phyloP scores from a whole-genome alignment of 352 stramenopile genomes.

The Phytophthora boehmeriae region DNA sequence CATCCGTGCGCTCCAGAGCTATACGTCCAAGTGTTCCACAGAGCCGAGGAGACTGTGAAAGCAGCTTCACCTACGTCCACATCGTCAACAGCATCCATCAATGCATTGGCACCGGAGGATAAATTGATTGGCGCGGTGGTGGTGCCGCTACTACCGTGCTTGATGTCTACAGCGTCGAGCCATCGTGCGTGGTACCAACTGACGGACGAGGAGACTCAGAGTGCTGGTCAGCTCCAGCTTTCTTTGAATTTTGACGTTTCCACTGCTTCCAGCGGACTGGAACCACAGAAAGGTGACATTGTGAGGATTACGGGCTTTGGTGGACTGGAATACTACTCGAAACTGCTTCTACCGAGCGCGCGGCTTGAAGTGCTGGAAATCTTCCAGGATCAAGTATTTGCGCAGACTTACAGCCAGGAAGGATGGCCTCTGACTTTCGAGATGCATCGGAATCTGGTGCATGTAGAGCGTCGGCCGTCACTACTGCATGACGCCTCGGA shows the following conservation, averaged over 20 bases:
- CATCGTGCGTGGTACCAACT: slow-evolving; percentile 66
- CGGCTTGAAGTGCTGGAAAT: slow-evolving; percentile 63
- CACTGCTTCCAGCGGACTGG: slow-evolving; percentile 36
- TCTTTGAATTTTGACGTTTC: slow-evolving; percentile 60
- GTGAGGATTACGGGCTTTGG: slow-evolving; percentile 65
- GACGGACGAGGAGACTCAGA: slow-evolving; percentile 50
- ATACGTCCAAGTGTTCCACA: slow-evolving; percentile 66
- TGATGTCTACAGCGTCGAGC: slow-evolving; percentile 61
- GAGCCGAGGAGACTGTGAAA: slow-evolving; percentile 27
- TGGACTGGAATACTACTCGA: slow-evolving; percentile 73
- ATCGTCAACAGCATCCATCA: slow-evolving; percentile 12
- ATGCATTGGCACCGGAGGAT: slow-evolving; percentile 34
- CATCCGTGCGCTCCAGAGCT: slow-evolving; percentile 65
- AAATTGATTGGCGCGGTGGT: slow-evolving; percentile 65
- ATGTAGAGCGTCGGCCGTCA: slow-evolving; percentile 65
- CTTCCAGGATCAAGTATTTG: slow-evolving; percentile 73
- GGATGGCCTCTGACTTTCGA: slow-evolving; percentile 69
- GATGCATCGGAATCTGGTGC: slow-evolving; percentile 69
- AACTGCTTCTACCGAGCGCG: slow-evolving; percentile 50
- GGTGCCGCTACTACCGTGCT: slow-evolving; percentile 64
- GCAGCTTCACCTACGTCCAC: slow-evolving; percentile 10
- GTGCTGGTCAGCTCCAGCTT: slow-evolving; percentile 68
- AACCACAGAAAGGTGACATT: slow-evolving; percentile 60
- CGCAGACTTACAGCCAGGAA: slow-evolving; percentile 59
- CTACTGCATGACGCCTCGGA: slow-evolving; percentile 56